Base-by-base conservation (phyloP, 257 asterid genomes). In the Striga asiatica region DNA sequence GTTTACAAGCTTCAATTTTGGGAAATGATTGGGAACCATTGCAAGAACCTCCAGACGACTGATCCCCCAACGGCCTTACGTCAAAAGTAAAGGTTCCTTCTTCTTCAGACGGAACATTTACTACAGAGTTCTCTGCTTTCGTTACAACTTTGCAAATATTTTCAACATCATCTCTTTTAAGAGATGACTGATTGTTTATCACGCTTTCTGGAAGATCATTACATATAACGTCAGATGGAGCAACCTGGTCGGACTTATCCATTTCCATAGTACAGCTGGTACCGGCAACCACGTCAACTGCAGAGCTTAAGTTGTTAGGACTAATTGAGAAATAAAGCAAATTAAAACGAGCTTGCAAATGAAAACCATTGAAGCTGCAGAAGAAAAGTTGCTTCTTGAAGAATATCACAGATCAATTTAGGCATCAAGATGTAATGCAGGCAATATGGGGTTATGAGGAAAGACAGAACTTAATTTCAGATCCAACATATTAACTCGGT, bases 31-130 rank as follows among this genome's bases (percentile, higher is more conserved):
- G 76, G 66, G 55, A 58, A 53, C 56, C 67, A 62, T 52, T 54
- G 65, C 50, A 62, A 61, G 76, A 32, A 71, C 66, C 84, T 66
- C 69, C 81, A 17, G 60, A 62, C 48, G 91, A 48, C 61, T 58
- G 78, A 67, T 69, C 67, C 52, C 56, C 83, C 68, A 74, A 65
- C 66, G 75, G 84, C 71, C 72, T 66, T 22, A 64, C 66, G 53
- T 80, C 84, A 64, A 85, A 76, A 28, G 89, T 71, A 70, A 76
- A 82, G 67, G 79, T 67, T 66, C 65, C 73, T 58, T 79, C 91
- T 58, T 72, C 88, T 68, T 59, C 70, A 20, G 71, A 43, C 18
- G 71, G 70, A 58, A 43, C 75, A 56, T 63, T 72, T 37, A 51
- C 73, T 62, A 62, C 79, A 38, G 75, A 64, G 52, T 50, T 41